A percentile compares a stretch with the other conserved stretches of the same genome.
Evolutionary conservation across 495 filamentous ascomycete genomes (phyloP).

Genomic region (Viridothelium virens): DNA sequence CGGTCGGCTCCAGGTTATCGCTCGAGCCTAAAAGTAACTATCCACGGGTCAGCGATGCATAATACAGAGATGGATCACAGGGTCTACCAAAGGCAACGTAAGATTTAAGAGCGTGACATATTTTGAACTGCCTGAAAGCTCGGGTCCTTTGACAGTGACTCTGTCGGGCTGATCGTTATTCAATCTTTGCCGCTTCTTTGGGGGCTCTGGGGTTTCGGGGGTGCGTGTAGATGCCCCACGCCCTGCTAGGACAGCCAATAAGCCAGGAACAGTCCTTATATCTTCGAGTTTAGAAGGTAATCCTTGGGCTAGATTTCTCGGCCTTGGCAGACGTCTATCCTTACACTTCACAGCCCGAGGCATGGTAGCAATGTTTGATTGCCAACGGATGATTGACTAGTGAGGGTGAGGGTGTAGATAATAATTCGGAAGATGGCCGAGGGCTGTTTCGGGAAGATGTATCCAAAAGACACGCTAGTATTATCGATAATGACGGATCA

Average conservation of each 20-base stretch:
- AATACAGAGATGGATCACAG: background rate
- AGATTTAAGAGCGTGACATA: conserved; percentile 7
- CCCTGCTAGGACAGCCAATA: background rate
- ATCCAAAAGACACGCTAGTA: background rate
- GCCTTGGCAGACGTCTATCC: background rate
- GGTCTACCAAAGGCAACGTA: background rate
- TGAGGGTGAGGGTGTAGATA: background rate
- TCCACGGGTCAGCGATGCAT: background rate
- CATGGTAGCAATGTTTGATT: background rate
- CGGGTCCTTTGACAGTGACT: background rate
- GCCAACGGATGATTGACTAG: background rate
- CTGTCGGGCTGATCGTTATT: background rate
- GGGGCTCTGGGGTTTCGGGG: background rate
- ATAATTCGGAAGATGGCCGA: background rate
- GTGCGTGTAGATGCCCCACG: background rate
- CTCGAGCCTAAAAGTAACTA: background rate
- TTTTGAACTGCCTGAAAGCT: background rate
- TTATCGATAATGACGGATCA: background rate
- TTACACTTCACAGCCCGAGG: background rate
- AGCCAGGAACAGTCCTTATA: background rate
- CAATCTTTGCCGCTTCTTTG: conserved; percentile 2
- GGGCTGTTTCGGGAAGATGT: conserved; percentile 2
- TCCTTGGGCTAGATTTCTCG: background rate
- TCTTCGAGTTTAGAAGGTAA: background rate
- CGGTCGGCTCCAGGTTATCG: background rate